phyloP scores from a whole-genome alignment of 495 filamentous ascomycete species.

The Talaromyces borbonicus region DNA sequence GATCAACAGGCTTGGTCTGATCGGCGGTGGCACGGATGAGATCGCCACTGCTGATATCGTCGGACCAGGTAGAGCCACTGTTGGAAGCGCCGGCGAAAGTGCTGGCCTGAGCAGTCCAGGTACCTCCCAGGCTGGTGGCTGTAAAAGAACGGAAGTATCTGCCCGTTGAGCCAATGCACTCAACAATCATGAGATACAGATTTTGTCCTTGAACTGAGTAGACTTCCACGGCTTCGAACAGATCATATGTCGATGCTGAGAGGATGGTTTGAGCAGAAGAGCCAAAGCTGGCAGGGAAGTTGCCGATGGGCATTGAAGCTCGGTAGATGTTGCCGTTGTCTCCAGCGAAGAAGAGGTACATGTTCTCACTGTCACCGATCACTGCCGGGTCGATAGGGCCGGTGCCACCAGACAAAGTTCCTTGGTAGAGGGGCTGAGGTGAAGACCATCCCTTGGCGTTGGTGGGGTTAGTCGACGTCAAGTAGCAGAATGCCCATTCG shows the following conservation, averaged over 20 bases:
- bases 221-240: slow-evolving; percentile 56
- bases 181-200: slow-evolving; percentile 54
- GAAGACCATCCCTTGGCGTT: slow-evolving; percentile 47
- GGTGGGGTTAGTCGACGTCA: slow-evolving; percentile 46
- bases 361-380: slow-evolving; percentile 46
- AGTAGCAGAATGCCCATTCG: slow-evolving; percentile 45
- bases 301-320: slow-evolving; percentile 44
- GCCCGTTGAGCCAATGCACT: slow-evolving; percentile 45
- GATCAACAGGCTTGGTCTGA: slow-evolving; percentile 46
- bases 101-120: slow-evolving; percentile 44
- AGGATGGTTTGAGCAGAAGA: slow-evolving; percentile 34
- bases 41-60: slow-evolving; percentile 56
- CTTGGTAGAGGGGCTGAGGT: slow-evolving; percentile 43
- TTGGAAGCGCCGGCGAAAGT: slow-evolving; percentile 56
- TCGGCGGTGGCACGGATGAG: slow-evolving; percentile 43
- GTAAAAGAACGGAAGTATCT: slow-evolving; percentile 59
- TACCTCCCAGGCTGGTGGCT: slow-evolving; percentile 38
- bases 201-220: slow-evolving; percentile 46
- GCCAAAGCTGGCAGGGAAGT: slow-evolving; percentile 53
- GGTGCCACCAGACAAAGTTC: slow-evolving; percentile 31
- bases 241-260: slow-evolving; percentile 41
- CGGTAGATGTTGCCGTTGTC: slow-evolving; percentile 59
- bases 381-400: slow-evolving; percentile 47
- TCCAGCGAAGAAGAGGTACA: slow-evolving; percentile 57
- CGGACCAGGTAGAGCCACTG: slow-evolving; percentile 51